A percentile compares a stretch with the other conserved stretches of the same genome.
These are phyloP conservation scores for Fonsecaea nubica DNA, from an alignment of 2,329 filamentous ascomycete species.

Conservation along the genomic window DNA sequence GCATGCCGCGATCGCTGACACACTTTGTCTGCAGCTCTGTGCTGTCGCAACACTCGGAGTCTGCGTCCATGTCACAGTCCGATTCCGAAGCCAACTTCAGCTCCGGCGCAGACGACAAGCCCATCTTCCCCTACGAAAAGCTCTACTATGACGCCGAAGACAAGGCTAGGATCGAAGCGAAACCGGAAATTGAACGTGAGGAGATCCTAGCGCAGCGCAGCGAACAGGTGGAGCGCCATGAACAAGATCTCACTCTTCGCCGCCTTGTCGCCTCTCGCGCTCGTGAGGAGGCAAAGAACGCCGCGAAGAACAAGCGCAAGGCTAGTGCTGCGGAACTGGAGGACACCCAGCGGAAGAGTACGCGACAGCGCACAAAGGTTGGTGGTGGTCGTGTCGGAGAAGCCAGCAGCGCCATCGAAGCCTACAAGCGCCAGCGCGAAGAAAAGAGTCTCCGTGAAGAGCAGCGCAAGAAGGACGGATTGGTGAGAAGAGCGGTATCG, in stretches of 20 bases:
- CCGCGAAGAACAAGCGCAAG: slow-evolving; percentile 71
- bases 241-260: slow-evolving; percentile 81
- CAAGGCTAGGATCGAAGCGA: slow-evolving; percentile 77
- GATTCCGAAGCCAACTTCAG: slow-evolving; percentile 74
- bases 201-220: slow-evolving; percentile 86
- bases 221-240: slow-evolving; percentile 78
- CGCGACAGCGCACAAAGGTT: slow-evolving; percentile 72
- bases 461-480: slow-evolving; percentile 52
- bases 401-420: slow-evolving; percentile 75
- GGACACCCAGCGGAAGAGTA: slow-evolving; percentile 75
- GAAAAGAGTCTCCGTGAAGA: slow-evolving; percentile 61
- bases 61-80: slow-evolving; percentile 88
- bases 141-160: slow-evolving; percentile 77
- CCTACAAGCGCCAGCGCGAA: slow-evolving; percentile 66
- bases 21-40: slow-evolving; percentile 64
- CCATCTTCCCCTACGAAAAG: slow-evolving; percentile 82
- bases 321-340: slow-evolving; percentile 79
- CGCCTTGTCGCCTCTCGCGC: slow-evolving; percentile 74
- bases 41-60: slow-evolving; percentile 74
- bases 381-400: slow-evolving; percentile 72
- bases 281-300: slow-evolving; percentile 62
- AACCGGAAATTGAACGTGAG: slow-evolving; percentile 91
- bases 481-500: slow-evolving; percentile 57
- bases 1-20: slow-evolving; percentile 7
- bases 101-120: slow-evolving; percentile 56